A percentile compares a stretch with the other conserved stretches of the same genome.
Conservation (phyloP, 345 rosid genomes). For the Pistacia atlantica region DNA sequence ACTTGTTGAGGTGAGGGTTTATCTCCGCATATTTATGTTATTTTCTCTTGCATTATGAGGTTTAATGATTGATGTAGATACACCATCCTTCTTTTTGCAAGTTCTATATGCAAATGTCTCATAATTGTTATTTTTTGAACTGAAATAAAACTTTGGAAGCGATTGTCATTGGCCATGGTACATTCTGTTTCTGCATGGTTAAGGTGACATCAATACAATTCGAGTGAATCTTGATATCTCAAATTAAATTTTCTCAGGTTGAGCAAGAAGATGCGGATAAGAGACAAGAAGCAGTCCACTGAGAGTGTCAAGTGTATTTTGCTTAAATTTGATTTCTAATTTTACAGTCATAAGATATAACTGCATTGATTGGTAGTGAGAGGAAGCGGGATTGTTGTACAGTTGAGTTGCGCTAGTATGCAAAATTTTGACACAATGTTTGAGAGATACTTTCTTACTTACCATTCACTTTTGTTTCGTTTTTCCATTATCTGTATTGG, state of each 20-base stretch:
- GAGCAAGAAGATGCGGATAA: slow-evolving; percentile 58
- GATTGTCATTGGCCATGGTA: no score
- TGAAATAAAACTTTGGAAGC: no score
- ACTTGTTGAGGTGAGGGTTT: slow-evolving; percentile 70
- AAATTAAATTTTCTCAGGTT: no score
- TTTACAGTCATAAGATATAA: neutral
- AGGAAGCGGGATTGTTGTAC: slow-evolving; percentile 1
- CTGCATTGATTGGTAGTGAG: neutral
- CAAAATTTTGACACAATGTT: neutral
- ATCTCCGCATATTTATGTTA: neutral
- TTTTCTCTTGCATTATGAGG: slow-evolving; percentile 2
- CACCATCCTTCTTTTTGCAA: neutral
- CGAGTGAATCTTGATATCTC: no score
- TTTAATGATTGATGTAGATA: neutral
- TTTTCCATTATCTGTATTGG: neutral
- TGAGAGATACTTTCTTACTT: neutral
- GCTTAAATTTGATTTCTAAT: slow-evolving; percentile 1
- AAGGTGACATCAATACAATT: no score
- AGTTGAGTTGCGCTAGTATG: neutral
- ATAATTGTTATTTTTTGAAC: no score
- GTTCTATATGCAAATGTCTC: no score
- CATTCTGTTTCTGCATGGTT: no score
- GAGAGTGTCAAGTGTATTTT: slow-evolving; percentile 12
- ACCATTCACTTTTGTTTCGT: neutral
- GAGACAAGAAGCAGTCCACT: slow-evolving; percentile 39